phyloP scores from a whole-genome alignment of 2,329 filamentous ascomycete species.

The Botrytis porri region DNA sequence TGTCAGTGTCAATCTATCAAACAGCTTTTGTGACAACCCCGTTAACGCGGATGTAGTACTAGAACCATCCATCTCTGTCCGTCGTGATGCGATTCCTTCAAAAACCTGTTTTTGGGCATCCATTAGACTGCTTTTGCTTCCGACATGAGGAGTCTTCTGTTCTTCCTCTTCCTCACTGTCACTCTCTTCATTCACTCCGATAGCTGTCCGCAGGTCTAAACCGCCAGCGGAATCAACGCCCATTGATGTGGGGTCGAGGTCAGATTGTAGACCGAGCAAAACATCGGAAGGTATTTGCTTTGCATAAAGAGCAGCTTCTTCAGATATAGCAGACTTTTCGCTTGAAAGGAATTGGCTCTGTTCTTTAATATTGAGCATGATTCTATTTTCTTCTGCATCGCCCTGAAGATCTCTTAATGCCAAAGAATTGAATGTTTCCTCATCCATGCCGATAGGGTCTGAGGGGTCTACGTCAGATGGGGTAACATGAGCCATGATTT shows the following conservation, averaged over 20 bases:
- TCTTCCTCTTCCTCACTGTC: slow-evolving; percentile 63
- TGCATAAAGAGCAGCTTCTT: slow-evolving; percentile 52
- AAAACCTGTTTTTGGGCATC: slow-evolving; percentile 66
- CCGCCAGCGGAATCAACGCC: slow-evolving; percentile 49
- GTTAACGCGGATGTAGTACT: slow-evolving; percentile 33
- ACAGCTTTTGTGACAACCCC: slow-evolving; percentile 50
- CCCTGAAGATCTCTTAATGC: slow-evolving; percentile 76
- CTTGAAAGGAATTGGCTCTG: slow-evolving; percentile 78
- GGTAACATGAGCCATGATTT: slow-evolving; percentile 84
- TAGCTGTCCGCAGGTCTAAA: slow-evolving; percentile 59
- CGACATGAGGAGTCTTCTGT: slow-evolving; percentile 56
- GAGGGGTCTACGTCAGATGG: slow-evolving; percentile 71
- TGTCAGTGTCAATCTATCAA: slow-evolving; percentile 66
- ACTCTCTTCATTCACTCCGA: slow-evolving; percentile 68
- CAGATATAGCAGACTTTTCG: slow-evolving; percentile 43
- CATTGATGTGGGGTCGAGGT: slow-evolving; percentile 51
- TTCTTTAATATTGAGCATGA: slow-evolving; percentile 84
- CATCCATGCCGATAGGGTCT: slow-evolving; percentile 64
- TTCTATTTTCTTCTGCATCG: slow-evolving; percentile 69
- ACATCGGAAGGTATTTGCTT: slow-evolving; percentile 69
- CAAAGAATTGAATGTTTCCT: slow-evolving; percentile 71
- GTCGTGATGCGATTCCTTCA: slow-evolving; percentile 59
- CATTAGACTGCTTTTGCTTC: slow-evolving; percentile 64
- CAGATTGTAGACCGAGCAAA: slow-evolving; percentile 59
- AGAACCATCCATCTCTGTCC: slow-evolving; percentile 54